phyloP scores from a whole-genome alignment of 108 stramenopile genomes.

The Cyclostephanos tholiformis region DNA sequence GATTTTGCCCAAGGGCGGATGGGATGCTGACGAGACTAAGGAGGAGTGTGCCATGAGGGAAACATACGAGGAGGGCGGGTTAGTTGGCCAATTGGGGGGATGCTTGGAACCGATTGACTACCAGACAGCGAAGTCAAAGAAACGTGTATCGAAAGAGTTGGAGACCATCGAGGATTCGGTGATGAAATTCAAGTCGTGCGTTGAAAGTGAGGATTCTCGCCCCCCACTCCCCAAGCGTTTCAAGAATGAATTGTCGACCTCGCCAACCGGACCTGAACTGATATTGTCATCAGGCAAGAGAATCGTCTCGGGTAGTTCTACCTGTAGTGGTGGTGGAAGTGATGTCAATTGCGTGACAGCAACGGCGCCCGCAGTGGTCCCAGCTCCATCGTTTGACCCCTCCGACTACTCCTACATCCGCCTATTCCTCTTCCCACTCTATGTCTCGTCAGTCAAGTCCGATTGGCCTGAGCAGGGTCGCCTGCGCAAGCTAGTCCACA shows the following conservation, averaged over 20 bases:
- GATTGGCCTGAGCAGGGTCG: constrained; percentile 89
- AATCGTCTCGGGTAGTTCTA: not conserved
- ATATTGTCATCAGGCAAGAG: not conserved
- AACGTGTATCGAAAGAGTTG: constrained; percentile 51
- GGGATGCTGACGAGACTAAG: constrained; percentile 91
- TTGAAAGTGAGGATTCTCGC: not conserved
- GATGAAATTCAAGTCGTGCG: not conserved
- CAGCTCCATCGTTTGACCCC: constrained; percentile 14
- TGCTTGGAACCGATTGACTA: constrained; percentile 72
- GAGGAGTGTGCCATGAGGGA: constrained; percentile 89
- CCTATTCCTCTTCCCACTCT: constrained; percentile 78
- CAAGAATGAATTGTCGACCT: constrained; percentile 2
- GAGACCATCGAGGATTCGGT: not conserved
- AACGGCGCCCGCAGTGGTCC: not conserved
- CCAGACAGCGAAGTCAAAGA: constrained; percentile 83
- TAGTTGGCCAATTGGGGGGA: constrained; percentile 75
- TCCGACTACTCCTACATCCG: constrained; percentile 59
- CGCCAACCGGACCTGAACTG: constrained; percentile 9
- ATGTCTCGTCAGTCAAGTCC: constrained; percentile 75
- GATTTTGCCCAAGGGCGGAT: constrained; percentile 96
- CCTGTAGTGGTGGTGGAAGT: constrained; percentile 15
- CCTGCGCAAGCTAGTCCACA: constrained; percentile 69
- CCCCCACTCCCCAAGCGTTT: constrained; percentile 27
- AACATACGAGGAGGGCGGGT: constrained; percentile 90
- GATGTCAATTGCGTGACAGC: not conserved